These are phyloP conservation scores for Laburnicola sp. DNA, from an alignment of 2,329 filamentous ascomycete genomes.

Conservation along the genomic window DNA sequence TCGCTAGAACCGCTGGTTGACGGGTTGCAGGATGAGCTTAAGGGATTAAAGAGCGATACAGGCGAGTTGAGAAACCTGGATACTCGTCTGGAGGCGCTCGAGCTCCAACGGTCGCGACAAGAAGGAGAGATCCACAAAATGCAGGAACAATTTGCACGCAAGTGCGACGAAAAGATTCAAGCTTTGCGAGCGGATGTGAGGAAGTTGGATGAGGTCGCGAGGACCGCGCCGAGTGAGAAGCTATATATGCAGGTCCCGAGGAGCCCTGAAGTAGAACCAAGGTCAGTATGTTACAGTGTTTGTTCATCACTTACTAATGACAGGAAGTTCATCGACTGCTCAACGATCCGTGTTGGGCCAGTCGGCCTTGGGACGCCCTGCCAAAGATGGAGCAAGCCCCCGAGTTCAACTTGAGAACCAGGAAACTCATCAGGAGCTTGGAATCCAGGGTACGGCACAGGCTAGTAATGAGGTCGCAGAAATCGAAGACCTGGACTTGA, in stretches of 20 bases:
- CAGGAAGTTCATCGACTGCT: not conserved
- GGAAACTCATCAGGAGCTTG: not conserved
- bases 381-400: not conserved
- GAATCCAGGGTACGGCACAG: constrained; percentile 1
- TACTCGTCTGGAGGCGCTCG: constrained; percentile 1
- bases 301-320: not conserved
- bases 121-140: not conserved
- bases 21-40: not conserved
- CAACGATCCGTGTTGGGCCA: not conserved
- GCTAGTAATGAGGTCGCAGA: not conserved
- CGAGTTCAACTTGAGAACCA: not conserved
- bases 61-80: not conserved
- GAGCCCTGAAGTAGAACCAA: not conserved
- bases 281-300: not conserved
- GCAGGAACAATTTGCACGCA: not conserved
- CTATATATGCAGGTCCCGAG: constrained; percentile 7
- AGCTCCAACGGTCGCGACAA: constrained; percentile 3
- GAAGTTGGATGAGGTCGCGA: not conserved
- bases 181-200: not conserved
- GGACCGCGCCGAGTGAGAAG: not conserved
- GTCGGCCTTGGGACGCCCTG: not conserved
- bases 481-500: not conserved
- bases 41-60: not conserved
- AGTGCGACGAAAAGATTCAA: not conserved
- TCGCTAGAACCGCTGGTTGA: not conserved